Conservation (phyloP, 176 grass and related monocot species). For the Carex scoparia region DNA sequence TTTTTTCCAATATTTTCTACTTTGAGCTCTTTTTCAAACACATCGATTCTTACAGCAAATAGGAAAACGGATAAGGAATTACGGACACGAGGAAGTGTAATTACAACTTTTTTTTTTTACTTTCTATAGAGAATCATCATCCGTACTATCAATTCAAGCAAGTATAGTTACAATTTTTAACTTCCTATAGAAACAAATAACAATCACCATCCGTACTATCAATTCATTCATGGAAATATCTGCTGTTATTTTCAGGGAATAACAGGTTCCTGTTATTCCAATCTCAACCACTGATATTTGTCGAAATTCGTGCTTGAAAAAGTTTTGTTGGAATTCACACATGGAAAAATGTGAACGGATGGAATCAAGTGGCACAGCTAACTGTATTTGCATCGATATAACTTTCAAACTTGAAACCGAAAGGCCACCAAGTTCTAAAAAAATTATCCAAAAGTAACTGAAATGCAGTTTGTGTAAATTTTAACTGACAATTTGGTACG, state of each 20-base stretch:
- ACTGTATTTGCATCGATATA: not conserved
- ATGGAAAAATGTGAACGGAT: no score
- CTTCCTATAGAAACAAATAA: not conserved
- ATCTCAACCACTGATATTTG: no score
- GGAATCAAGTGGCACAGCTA: no score
- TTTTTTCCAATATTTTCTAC: not conserved
- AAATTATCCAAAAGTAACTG: not conserved
- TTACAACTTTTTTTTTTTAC: not conserved
- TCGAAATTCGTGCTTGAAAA: no score
- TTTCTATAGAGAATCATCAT: no score
- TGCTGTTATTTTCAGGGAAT: no score
- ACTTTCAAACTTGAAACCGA: not conserved
- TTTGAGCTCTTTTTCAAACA: no score
- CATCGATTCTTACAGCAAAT: no score
- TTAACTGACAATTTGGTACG: not conserved
- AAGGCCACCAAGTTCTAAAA: not conserved
- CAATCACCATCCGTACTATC: not conserved
- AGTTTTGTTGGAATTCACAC: no score
- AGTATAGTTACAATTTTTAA: not conserved
- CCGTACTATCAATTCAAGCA: no score
- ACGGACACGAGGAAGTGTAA: not conserved
- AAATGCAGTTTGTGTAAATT: not conserved
- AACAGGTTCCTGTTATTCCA: no score
- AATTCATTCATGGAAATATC: not conserved
- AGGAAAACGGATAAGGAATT: no score